These are phyloP conservation scores for Diplodia seriata DNA, from an alignment of 2,329 filamentous ascomycete genomes.

Conservation along the genomic window DNA sequence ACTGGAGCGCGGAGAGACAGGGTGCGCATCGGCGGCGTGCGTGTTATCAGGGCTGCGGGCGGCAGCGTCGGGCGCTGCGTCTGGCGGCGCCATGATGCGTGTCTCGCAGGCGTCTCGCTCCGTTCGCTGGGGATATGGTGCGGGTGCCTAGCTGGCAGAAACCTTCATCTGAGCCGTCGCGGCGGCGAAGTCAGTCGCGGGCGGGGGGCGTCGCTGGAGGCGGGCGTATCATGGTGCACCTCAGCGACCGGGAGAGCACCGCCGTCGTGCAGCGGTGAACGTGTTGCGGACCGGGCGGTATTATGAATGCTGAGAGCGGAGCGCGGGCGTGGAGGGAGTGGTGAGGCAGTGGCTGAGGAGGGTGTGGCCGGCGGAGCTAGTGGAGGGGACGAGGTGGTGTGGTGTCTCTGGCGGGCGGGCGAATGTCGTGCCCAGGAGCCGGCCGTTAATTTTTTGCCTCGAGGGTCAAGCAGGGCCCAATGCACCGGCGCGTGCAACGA, in stretches of 20 bases:
- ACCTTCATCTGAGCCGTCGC: constrained; percentile 29
- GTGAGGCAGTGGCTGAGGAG: constrained; percentile 25
- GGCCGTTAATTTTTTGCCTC: constrained; percentile 29
- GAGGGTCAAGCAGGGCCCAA: constrained; percentile 31
- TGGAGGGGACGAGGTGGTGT: constrained; percentile 30
- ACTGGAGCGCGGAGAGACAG: constrained; percentile 5
- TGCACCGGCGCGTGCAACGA: constrained; percentile 21
- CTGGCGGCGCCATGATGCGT: constrained; percentile 29
- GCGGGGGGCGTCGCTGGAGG: constrained; percentile 33
- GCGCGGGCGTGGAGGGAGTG: constrained; percentile 11
- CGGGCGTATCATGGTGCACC: constrained; percentile 43
- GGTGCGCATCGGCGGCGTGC: constrained; percentile 8
- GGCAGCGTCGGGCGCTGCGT: constrained; percentile 23
- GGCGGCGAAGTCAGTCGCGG: constrained; percentile 28
- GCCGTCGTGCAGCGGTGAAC: constrained; percentile 27
- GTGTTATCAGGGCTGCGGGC: constrained; percentile 19
- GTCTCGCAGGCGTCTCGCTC: constrained; percentile 1
- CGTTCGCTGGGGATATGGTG: constrained; percentile 21
- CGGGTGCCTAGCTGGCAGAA: constrained; percentile 20
- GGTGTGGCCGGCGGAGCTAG: constrained; percentile 2
- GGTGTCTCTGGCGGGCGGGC: constrained; percentile 24
- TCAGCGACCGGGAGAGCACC: constrained; percentile 33
- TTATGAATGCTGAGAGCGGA: constrained; percentile 27
- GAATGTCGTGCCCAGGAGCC: constrained; percentile 18
- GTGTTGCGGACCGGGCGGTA: not conserved